phyloP scores from a whole-genome alignment of 805 yeast species.

The Barnettozyma californica region DNA sequence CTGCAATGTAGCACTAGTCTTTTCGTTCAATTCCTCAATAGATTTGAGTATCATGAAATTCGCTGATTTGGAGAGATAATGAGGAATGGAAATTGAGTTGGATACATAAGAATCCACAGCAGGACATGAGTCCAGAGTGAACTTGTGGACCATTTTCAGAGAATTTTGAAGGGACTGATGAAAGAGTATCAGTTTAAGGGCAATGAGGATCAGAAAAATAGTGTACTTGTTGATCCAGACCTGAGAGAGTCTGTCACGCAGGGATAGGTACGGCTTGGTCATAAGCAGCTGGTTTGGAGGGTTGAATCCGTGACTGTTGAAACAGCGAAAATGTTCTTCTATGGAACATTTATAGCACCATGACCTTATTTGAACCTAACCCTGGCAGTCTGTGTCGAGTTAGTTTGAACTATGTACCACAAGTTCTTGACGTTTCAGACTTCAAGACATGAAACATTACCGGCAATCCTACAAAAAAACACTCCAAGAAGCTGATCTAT shows the following conservation, averaged over 20 bases:
- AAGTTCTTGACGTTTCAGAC: neutral
- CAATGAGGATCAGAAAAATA: constrained; percentile 45
- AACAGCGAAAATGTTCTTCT: neutral
- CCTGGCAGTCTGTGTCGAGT: neutral
- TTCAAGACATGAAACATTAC: neutral
- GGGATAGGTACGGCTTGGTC: constrained; percentile 35
- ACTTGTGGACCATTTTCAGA: constrained; percentile 33
- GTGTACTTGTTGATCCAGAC: constrained; percentile 64
- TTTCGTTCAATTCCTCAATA: constrained; percentile 44
- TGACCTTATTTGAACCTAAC: neutral
- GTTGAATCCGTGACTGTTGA: neutral
- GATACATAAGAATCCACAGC: constrained; percentile 36
- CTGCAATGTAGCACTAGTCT: constrained; percentile 38
- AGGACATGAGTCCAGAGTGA: constrained; percentile 41
- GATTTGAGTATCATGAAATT: constrained; percentile 45
- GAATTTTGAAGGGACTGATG: constrained; percentile 39
- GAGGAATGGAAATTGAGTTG: constrained; percentile 44
- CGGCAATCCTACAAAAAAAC: neutral
- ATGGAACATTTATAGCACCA: neutral
- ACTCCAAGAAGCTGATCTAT: neutral
- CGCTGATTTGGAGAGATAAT: constrained; percentile 48
- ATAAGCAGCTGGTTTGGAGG: neutral
- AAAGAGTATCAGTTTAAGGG: constrained; percentile 59
- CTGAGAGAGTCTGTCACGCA: constrained; percentile 55
- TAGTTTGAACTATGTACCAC: neutral